These are phyloP conservation scores for Eimeria mitis DNA, from an alignment of 169 alveolate species.

Conservation along the genomic window DNA sequence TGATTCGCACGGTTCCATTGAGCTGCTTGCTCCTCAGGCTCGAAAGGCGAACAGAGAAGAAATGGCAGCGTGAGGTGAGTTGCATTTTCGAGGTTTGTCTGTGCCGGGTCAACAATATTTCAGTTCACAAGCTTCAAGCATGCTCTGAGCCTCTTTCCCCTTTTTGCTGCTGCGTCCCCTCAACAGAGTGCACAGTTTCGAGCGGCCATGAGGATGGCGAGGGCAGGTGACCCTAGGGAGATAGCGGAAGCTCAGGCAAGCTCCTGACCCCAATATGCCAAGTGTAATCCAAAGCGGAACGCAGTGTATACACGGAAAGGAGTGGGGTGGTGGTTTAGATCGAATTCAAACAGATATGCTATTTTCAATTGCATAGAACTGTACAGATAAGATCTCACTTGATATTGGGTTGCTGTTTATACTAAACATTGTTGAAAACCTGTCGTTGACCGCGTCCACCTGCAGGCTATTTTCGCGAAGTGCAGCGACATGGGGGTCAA, in stretches of 20 bases:
- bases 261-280: neutral
- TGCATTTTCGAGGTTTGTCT: neutral
- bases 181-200: slow-evolving; percentile 81
- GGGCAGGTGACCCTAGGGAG: slow-evolving; percentile 73
- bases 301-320: neutral
- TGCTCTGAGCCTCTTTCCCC: neutral
- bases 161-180: neutral
- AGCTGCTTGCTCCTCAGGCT: slow-evolving; percentile 7
- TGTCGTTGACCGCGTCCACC: neutral
- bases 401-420: neutral
- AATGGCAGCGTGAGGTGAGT: slow-evolving; percentile 65
- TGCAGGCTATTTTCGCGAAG: slow-evolving; percentile 79
- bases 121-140: neutral
- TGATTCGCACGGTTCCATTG: neutral
- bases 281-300: neutral
- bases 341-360: no score
- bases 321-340: neutral
- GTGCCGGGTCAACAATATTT: neutral
- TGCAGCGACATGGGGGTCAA: slow-evolving; percentile 62
- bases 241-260: slow-evolving; percentile 80
- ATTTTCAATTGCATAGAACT: neutral
- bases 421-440: neutral
- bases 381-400: neutral
- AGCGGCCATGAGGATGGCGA: slow-evolving; percentile 82
- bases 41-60: slow-evolving; percentile 38